Base-by-base conservation (phyloP, 129 eudicot genomes). In the Centella asiatica region DNA sequence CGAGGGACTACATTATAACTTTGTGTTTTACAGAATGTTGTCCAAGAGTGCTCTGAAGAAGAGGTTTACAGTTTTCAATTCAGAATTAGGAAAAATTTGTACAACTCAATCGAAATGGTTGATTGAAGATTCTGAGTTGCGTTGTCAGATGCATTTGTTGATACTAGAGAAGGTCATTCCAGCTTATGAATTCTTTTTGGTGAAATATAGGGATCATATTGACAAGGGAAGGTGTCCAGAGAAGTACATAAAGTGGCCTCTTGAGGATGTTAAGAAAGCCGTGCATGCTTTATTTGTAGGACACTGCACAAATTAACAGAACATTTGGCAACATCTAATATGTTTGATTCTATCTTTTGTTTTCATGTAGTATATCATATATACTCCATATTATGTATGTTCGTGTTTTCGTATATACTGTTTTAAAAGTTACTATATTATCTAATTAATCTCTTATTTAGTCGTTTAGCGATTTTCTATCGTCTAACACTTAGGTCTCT, bases 51-150 rank as follows among this genome's bases (percentile, higher is more conserved):
- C 39, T 19, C 24, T 66, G 42, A 66, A 39, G 34, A 31, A 52
- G 25, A 52, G 71, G 34, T 29, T 66, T 2, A 53, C 37, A 52
- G 37, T 6, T n/a, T 66, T 66, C 25, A 66, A 66, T 40, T 28
- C 62, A 17, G 3, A 29, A 28, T 66, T 66, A 17, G 51, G 39
- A 24, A 52, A 53, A 13, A 8, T 66, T 36, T 42, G 31, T 22
- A 23, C 2, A 51, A 53, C 51, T 51, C 71, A 52, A 12, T 23
- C 40, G 25, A 39, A 39, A 11, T 66, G 71, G 62, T 40, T 51
- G 23, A 29, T 66, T 29, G 27, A 12, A 2, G 42, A 66, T 40
- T 37, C 17, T 17, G 40, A 66, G 40, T 51, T 66, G 17, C 24
- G 40, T 6, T 2, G 8, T 27, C 50, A 66, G 62, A 51, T 51